Base-by-base conservation (phyloP, 2,329 filamentous ascomycete genomes). In the Aspergillus glaucus region DNA sequence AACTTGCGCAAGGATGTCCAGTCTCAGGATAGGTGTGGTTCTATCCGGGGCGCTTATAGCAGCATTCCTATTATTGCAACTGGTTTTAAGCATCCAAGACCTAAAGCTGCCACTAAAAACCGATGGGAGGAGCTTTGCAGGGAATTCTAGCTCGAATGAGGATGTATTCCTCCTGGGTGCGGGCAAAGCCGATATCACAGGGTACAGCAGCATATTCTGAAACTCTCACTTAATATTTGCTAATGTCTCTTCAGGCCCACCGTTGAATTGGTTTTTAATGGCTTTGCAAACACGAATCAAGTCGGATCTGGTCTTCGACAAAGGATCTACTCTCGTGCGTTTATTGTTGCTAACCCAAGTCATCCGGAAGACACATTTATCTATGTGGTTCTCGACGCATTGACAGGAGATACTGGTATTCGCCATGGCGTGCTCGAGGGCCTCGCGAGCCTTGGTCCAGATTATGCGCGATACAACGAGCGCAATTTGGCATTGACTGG, bases 261-360 rank as follows among this genome's bases (percentile, higher is more conserved):
- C 10, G 90, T 94, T 19, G 89, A 96, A 67, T 80, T 96, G 62
- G 90, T 89, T 60, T 79, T 96, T 64, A 93, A 92, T 78, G 91
- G 91, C 52, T 96, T 96, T 73, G 92, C 92, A 28, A 87, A 91
- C 66, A 75, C 85, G n/a, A 80, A 80, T 39, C 92, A 97, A 71
- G 73, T 86, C 26, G 92, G 92, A 42, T 84, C 84, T 2, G 92
- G 92, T 19, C 75, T 97, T 45, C 84, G 91, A 44, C 92, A 97
- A 71, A 82, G 92, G 44, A 76, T 95, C 14, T 92, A 93, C 69
- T 90, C 89, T 36, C 84, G 92, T 45, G 86, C 92, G 28, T 97
- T 97, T 69, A 90, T 96, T 60, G 74, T 96, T 42, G 90, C 82
- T 44, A 81, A 87, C 60, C 75, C 81, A 4, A 72, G 79, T 36